These are phyloP conservation scores for Coemansia sp. DNA, from an alignment of 192 early-diverging fungal species.

Conservation along the genomic window DNA sequence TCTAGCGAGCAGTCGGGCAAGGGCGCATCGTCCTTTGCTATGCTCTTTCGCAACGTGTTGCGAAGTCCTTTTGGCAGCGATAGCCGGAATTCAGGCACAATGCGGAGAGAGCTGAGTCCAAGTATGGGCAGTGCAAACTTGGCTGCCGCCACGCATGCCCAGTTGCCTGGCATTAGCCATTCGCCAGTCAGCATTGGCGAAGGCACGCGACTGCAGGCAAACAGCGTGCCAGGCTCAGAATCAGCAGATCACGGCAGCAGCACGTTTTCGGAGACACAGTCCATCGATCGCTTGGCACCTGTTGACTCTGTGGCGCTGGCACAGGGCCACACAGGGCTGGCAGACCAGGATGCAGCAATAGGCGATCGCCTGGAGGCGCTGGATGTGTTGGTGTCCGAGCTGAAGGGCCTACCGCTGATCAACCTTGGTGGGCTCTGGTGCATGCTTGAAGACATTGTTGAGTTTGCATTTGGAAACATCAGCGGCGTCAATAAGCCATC, in stretches of 20 bases:
- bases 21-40: constrained; percentile 16
- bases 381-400: constrained; percentile 13
- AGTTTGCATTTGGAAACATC: constrained; percentile 21
- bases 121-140: background rate
- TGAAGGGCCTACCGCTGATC: constrained; percentile 14
- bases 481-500: background rate
- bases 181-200: constrained; percentile 13
- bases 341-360: constrained; percentile 16
- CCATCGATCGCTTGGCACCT: background rate
- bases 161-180: background rate
- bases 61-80: constrained; percentile 37
- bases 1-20: constrained; percentile 14
- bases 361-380: constrained; percentile 32
- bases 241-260: background rate
- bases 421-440: constrained; percentile 38
- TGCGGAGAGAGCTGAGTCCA: constrained; percentile 11
- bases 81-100: constrained; percentile 3
- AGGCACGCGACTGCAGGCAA: background rate
- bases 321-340: constrained; percentile 7
- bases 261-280: background rate
- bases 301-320: constrained; percentile 37
- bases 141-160: constrained; percentile 5
- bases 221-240: background rate
- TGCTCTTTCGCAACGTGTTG: constrained; percentile 45
- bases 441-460: constrained; percentile 27